These are phyloP conservation scores for Dictyostelium purpureum DNA, from an alignment of 78 protist genomes.

Conservation along the genomic window DNA sequence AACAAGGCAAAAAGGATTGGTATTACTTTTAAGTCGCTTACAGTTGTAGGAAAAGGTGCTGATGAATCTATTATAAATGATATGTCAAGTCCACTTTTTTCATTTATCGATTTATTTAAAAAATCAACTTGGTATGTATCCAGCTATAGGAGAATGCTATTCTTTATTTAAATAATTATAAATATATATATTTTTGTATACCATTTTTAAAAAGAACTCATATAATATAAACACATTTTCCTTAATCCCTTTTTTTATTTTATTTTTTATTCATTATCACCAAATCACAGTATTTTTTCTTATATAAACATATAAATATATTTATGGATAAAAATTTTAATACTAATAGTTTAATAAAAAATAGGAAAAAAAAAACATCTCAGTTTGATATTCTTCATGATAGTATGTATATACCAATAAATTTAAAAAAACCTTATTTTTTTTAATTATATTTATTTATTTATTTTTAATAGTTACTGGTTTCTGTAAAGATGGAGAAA, in stretches of 20 bases:
- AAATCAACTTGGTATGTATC: not conserved
- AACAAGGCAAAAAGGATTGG: slow-evolving; percentile 24
- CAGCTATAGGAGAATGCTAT: too few species aligned
- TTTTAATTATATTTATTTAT: too few species aligned
- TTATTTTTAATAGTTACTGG: too few species aligned
- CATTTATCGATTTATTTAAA: not conserved
- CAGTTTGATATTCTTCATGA: slow-evolving; percentile 70
- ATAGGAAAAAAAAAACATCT: slow-evolving; percentile 4
- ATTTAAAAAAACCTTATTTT: too few species aligned
- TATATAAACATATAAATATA: too few species aligned
- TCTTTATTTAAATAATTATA: too few species aligned
- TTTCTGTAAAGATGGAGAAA: slow-evolving; percentile 74
- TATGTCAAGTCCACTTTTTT: slow-evolving; percentile 17
- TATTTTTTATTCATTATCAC: too few species aligned
- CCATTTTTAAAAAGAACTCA: not conserved
- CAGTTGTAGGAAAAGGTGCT: slow-evolving; percentile 46
- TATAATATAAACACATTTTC: not conserved
- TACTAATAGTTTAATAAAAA: too few species aligned
- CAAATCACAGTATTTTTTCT: too few species aligned
- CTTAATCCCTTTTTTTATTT: not conserved
- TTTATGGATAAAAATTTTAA: too few species aligned
- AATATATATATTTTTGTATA: too few species aligned
- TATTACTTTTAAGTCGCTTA: slow-evolving; percentile 19
- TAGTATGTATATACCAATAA: too few species aligned
- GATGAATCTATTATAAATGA: slow-evolving; percentile 23